phyloP scores from a whole-genome alignment of 163 green algal species.

The Scenedesmus sp. region DNA sequence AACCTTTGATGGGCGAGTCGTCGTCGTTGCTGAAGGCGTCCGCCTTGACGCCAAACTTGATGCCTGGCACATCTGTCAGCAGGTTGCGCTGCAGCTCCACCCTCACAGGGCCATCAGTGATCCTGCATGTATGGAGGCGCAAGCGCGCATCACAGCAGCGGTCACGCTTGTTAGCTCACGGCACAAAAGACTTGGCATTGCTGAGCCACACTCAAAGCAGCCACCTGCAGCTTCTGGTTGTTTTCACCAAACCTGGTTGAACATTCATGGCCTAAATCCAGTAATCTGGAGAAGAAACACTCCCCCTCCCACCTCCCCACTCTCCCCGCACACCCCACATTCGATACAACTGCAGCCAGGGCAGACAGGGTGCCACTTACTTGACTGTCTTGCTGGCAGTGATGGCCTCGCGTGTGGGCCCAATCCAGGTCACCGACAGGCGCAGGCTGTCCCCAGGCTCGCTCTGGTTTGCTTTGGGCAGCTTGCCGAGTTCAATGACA shows the following conservation, averaged over 20 bases:
- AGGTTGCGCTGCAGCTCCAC: conserved; percentile 53
- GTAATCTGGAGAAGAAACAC: neutral
- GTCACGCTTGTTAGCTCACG: too few species aligned
- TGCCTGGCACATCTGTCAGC: conserved; percentile 49
- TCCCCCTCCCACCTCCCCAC: too few species aligned
- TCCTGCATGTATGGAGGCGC: conserved; percentile 24
- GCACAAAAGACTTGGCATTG: neutral
- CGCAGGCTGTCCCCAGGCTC: conserved; percentile 47
- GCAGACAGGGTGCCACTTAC: conserved; percentile 31
- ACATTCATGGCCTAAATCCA: neutral
- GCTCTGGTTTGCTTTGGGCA: conserved; percentile 48
- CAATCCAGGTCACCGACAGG: conserved; percentile 62
- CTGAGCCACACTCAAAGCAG: neutral
- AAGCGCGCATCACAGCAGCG: neutral
- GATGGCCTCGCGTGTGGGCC: conserved; percentile 65
- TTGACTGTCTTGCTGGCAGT: conserved; percentile 38
- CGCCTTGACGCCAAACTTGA: conserved; percentile 49
- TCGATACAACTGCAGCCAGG: neutral
- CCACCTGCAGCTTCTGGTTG: neutral
- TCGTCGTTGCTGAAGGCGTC: conserved; percentile 47
- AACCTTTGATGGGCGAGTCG: conserved; percentile 10
- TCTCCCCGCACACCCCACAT: neutral
- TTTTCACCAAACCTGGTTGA: too few species aligned
- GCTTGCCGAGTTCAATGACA: conserved; percentile 46
- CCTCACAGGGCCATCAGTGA: conserved; percentile 55